Base-by-base conservation (phyloP, 768 basidiomycete genomes). In the Cyclocybe aegerita region DNA sequence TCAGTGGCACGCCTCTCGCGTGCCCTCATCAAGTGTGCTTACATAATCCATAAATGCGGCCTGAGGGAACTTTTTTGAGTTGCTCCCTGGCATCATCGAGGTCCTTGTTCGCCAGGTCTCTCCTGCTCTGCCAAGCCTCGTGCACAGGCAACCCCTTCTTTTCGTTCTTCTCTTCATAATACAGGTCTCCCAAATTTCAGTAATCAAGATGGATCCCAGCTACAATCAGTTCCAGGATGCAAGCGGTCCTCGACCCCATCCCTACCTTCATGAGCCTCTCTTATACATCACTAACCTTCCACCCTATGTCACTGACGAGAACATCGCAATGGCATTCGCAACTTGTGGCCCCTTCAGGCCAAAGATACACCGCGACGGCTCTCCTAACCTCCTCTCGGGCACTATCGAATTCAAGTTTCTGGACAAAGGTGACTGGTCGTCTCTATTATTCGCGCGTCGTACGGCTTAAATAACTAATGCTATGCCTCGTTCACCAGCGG, bases 381-480 rank as follows among this genome's bases (percentile, higher is more conserved):
- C 73, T 43, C 71, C 70, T 59, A 72, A 70, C 48, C 69, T 78
- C 23, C 67, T 89, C 29, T 77, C 79, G 46, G 91, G 89, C 30
- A 87, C 82, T 52, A 90, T 93, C 63, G 88, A 93, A 67, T 93
- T 93, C 75, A 90, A 81, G 66, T 85, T 77, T 61, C 74, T 88
- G 40, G 86, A 89, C 63, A 88, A 85, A 77, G 90, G 90, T 90
- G 56, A 63, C n/a, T 10, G 23, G 33, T 51, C 29, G 48, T 44
- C 8, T 51, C 42, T 37, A 40, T 39, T 43, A 9, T 34, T 36
- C 48, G 51, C 36, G 50, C 37, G 53, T 45, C 53, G 47, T 32
- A 33, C 10, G 49, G 38, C 38, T 34, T 56, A 38, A 31, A 49
- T 17, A 30, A 33, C 52, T 50, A 47, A 54, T 49, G 23, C 34